Conservation (phyloP, 148 eudicot genomes). For the Rhododendron vialii region DNA sequence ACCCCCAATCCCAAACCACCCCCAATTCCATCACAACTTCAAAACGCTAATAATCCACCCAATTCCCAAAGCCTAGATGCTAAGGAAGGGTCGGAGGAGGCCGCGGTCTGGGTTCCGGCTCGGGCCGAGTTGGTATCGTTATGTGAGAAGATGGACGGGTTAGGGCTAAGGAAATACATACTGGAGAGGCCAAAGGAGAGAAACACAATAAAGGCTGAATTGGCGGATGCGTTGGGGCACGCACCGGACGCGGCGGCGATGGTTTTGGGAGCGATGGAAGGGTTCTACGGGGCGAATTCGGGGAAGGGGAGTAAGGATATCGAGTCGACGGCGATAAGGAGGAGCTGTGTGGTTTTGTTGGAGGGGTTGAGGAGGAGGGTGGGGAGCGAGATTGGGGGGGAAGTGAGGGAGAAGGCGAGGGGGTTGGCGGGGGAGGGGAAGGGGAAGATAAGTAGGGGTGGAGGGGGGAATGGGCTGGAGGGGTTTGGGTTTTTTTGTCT, state of each 20-base stretch:
- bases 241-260: conserved; percentile 32
- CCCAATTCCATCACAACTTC: not conserved
- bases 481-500: conserved; percentile 29
- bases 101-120: not conserved
- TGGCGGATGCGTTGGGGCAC: conserved; percentile 25
- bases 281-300: conserved; percentile 14
- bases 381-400: conserved; percentile 18
- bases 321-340: conserved; percentile 5
- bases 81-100: not conserved
- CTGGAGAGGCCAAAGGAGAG: conserved; percentile 23
- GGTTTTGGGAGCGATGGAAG: conserved; percentile 37
- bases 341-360: conserved; percentile 27
- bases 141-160: conserved; percentile 38
- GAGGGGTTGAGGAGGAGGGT: conserved; percentile 31
- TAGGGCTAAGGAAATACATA: conserved; percentile 29
- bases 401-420: conserved; percentile 27
- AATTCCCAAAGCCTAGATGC: not conserved
- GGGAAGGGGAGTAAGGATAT: not conserved
- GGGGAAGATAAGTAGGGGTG: conserved; percentile 8
- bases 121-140: conserved; percentile 26
- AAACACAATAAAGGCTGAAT: conserved; percentile 16
- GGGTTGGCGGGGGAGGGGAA: conserved; percentile 37
- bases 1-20: not conserved
- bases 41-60: not conserved
- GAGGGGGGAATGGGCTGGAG: conserved; percentile 19